Evolutionary conservation across 495 filamentous ascomycete species (phyloP).

Genomic region (Staphylotrichum longicolle): DNA sequence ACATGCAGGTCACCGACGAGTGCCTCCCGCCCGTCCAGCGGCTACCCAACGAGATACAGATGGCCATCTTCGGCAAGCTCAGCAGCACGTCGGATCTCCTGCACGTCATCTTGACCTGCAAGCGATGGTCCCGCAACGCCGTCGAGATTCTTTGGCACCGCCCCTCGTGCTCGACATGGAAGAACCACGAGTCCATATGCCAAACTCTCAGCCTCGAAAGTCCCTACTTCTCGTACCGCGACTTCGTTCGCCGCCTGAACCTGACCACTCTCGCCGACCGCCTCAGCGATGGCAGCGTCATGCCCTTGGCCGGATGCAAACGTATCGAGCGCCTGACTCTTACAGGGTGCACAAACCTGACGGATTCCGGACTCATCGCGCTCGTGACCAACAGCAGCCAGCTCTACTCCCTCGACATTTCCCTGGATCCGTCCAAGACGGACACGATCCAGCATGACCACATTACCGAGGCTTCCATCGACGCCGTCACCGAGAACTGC

Average conservation of each 20-base stretch:
- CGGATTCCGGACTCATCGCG: constrained; percentile 76
- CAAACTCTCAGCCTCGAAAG: constrained; percentile 63
- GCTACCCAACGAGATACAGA: constrained; percentile 90
- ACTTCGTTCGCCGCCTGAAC: constrained; percentile 88
- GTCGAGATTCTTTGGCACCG: constrained; percentile 95
- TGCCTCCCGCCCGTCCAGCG: constrained; percentile 71
- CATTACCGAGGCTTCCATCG: constrained; percentile 80
- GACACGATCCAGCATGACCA: constrained; percentile 35
- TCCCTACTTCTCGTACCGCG: constrained; percentile 79
- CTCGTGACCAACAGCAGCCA: constrained; percentile 76
- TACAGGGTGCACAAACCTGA: constrained; percentile 82
- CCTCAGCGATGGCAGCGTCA: constrained; percentile 86
- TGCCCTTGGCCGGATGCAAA: constrained; percentile 79
- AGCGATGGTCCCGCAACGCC: constrained; percentile 86
- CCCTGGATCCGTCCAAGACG: constrained; percentile 42
- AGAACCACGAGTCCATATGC: constrained; percentile 73
- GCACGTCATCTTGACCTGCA: constrained; percentile 88
- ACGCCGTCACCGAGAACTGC: constrained; percentile 77
- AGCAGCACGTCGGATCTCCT: constrained; percentile 69
- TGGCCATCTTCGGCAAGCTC: constrained; percentile 86
- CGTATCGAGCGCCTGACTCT: constrained; percentile 91
- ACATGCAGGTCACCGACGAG: constrained; percentile 60
- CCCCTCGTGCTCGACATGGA: constrained; percentile 83
- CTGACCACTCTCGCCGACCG: constrained; percentile 70
- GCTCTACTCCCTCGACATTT: constrained; percentile 88